Conservation (phyloP, 345 rosid genomes). For the Citrus trifoliata region DNA sequence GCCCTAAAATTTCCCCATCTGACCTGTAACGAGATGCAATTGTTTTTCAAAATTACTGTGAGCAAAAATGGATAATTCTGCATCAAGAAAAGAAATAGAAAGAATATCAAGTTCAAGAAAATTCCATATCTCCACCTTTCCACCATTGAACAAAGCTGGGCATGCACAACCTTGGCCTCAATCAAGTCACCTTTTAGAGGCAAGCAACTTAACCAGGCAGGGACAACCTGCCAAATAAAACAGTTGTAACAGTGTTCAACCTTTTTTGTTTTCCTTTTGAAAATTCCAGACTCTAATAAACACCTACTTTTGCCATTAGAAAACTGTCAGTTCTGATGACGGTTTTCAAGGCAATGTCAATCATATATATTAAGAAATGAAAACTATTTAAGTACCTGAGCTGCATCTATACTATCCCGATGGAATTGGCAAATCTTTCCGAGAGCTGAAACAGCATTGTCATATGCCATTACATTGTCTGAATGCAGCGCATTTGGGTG, state of each 20-base stretch:
- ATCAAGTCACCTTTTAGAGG: constrained; percentile 63
- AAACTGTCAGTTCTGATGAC: not conserved
- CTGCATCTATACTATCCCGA: constrained; percentile 54
- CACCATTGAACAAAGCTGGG: constrained; percentile 72
- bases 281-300: not conserved
- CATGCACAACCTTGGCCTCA: constrained; percentile 74
- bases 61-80: not conserved
- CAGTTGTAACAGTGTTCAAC: not conserved
- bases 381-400: constrained; percentile 39
- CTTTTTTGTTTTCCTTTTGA: not conserved
- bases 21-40: constrained; percentile 40
- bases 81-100: not conserved
- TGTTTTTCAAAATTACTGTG: not conserved
- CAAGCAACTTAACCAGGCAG: constrained; percentile 73
- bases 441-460: constrained; percentile 76
- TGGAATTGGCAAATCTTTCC: constrained; percentile 73
- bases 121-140: constrained; percentile 40
- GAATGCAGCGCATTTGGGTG: constrained; percentile 52
- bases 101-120: not conserved
- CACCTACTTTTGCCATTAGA: not conserved
- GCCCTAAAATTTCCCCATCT: constrained; percentile 56
- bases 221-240: constrained; percentile 42
- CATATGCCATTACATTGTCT: constrained; percentile 67
- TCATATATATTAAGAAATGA: not conserved
- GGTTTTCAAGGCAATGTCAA: not conserved